Evolutionary conservation across 306 rosid species (phyloP).

Genomic region (Medicago arabica): DNA sequence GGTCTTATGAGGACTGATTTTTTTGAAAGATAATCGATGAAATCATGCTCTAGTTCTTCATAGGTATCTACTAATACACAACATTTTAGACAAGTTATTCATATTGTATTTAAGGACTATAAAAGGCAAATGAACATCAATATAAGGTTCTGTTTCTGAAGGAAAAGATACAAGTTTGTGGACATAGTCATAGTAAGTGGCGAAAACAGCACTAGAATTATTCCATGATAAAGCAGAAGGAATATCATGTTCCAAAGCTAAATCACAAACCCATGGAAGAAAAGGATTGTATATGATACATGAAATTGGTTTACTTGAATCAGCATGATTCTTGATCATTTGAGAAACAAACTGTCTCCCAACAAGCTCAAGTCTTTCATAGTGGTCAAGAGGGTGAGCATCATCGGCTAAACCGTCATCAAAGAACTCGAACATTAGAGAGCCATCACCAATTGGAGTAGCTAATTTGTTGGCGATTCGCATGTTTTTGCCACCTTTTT

Average conservation of each 20-base stretch:
- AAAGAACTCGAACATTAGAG: conserved; percentile 61
- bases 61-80: conserved; percentile 65
- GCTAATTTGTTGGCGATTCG: conserved; percentile 38
- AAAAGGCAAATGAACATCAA: conserved; percentile 51
- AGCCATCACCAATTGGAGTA: conserved; percentile 57
- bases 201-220: conserved; percentile 63
- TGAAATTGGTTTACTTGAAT: conserved; percentile 47
- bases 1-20: conserved; percentile 42
- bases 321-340: conserved; percentile 48
- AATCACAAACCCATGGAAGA: conserved; percentile 69
- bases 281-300: conserved; percentile 69
- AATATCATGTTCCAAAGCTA: conserved; percentile 46
- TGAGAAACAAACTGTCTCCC: conserved; percentile 46
- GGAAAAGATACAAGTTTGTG: conserved; percentile 62
- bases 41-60: conserved; percentile 60
- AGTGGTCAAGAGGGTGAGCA: conserved; percentile 18
- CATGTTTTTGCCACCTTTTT: conserved; percentile 50
- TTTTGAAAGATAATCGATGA: conserved; percentile 42
- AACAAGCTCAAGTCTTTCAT: conserved; percentile 42
- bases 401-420: conserved; percentile 52
- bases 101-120: conserved; percentile 50
- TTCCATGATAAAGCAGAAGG: conserved; percentile 66
- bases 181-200: conserved; percentile 55
- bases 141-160: conserved; percentile 49
- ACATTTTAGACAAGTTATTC: conserved; percentile 47